Evolutionary conservation across 768 basidiomycete genomes (phyloP).

Genomic region (Boletus tylopilopsis): DNA sequence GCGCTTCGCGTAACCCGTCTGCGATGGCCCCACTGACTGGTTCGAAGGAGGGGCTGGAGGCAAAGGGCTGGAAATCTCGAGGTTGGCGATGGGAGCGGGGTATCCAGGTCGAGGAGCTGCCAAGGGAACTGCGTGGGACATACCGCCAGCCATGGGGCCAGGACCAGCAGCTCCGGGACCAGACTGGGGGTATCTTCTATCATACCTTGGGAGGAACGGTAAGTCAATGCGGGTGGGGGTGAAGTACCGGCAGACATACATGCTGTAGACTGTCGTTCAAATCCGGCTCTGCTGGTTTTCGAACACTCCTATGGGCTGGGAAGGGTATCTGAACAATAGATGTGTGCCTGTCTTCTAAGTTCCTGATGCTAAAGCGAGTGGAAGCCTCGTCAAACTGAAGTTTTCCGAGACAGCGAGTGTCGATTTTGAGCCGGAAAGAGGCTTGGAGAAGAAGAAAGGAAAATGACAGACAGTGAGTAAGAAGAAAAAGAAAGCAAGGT

Average conservation of each 20-base stretch:
- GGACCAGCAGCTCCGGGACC: conserved; percentile 52
- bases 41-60: conserved; percentile 35
- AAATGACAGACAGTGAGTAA: conserved; percentile 1
- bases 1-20: conserved; percentile 32
- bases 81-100: conserved; percentile 62
- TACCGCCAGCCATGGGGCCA: conserved; percentile 41
- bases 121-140: conserved; percentile 40
- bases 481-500: neutral
- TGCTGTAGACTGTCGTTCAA: conserved; percentile 59
- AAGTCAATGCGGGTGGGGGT: conserved; percentile 7
- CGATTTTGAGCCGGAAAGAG: conserved; percentile 8
- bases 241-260: conserved; percentile 44
- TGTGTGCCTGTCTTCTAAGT: conserved; percentile 1
- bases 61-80: conserved; percentile 52
- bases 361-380: conserved; percentile 26
- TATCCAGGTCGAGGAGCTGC: conserved; percentile 75
- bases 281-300: conserved; percentile 44
- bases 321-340: conserved; percentile 23
- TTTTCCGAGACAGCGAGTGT: conserved; percentile 21
- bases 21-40: conserved; percentile 17
- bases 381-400: conserved; percentile 23
- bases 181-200: conserved; percentile 50
- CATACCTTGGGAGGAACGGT: conserved; percentile 45
- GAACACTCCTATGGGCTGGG: conserved; percentile 32
- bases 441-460: conserved; percentile 2